These are phyloP conservation scores for Erodium maritimum DNA, from an alignment of 345 rosid species.

Conservation along the genomic window DNA sequence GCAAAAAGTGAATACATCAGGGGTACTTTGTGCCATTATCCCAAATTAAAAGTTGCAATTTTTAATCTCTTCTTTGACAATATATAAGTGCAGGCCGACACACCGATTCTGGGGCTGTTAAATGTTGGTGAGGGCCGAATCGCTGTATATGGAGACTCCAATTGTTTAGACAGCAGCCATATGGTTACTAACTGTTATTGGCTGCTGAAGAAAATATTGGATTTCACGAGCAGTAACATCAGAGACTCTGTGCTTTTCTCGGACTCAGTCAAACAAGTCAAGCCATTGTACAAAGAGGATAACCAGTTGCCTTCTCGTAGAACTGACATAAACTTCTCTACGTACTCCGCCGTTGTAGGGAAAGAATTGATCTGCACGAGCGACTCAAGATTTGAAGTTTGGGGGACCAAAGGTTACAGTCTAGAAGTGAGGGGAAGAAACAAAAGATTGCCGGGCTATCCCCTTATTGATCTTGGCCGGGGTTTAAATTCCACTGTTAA, in stretches of 20 bases:
- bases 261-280: conserved; percentile 34
- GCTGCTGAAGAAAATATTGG: conserved; percentile 79
- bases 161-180: conserved; percentile 93
- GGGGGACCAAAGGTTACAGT: conserved; percentile 86
- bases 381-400: conserved; percentile 87
- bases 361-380: conserved; percentile 62
- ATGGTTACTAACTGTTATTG: conserved; percentile 97
- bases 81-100: conserved; percentile 50
- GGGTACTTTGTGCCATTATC: no score
- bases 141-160: conserved; percentile 92
- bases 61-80: no score
- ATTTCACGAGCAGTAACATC: conserved; percentile 55
- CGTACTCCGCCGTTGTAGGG: conserved; percentile 62
- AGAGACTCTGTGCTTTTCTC: conserved; percentile 73
- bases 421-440: conserved; percentile 60
- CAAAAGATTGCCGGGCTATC: conserved; percentile 60
- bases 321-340: conserved; percentile 77
- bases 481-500: conserved; percentile 41
- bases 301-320: conserved; percentile 70
- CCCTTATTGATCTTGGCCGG: conserved; percentile 42
- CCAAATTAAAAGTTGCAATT: no score
- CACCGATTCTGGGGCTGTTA: conserved; percentile 81
- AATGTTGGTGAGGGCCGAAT: conserved; percentile 67
- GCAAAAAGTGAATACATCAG: no score
- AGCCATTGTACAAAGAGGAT: conserved; percentile 46